Base-by-base conservation (phyloP, 2,329 filamentous ascomycete genomes). In the Trichothecium sympodiale region DNA sequence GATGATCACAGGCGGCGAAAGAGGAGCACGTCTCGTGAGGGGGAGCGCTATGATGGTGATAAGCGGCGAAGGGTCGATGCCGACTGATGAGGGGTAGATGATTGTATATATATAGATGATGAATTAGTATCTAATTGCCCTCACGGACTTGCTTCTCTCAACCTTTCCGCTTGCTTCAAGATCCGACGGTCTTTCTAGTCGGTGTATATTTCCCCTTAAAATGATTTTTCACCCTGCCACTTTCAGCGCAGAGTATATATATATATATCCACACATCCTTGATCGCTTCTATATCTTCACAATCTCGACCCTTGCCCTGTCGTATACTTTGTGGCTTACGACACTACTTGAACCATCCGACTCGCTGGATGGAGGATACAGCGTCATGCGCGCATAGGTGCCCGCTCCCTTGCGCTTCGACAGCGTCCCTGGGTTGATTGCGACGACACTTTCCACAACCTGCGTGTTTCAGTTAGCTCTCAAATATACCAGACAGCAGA, bases 391-490 rank as follows among this genome's bases (percentile, higher is more conserved):
- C 1, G 86, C 84, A 55, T 82, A 96, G 1, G 87, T 94, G 5
- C 91, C 91, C 0, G 88, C 71, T 2, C 80, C 87, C 40, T 77
- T 79, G 38, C 83, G 77, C 60, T 94, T 95, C 13, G 86, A 91
- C 25, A 94, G 62, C 34, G 77, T 80, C 5, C 91, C 89, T 0
- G 91, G 89, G 55, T 98, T 98, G 50, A 98, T 81, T 10, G 87
- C 77, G 6, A 96, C 60, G 0, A 95, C 87, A 46, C 81, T 85
- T 51, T 95, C 85, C 9, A 96, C 79, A 29, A 95, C 86, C 87
- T 94, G 25, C 15, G 26, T 20, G 27, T 7, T 1, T n/a, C 26
- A 23, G 38, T 52, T 29, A 49, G 46, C 13, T 16, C 25, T 15
- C 20, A 6, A 6, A 25, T 10, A 10, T 6, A 25, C 20, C 6